phyloP scores from a whole-genome alignment of 139 green algal species.

The Edaphochlamys debaryana region DNA sequence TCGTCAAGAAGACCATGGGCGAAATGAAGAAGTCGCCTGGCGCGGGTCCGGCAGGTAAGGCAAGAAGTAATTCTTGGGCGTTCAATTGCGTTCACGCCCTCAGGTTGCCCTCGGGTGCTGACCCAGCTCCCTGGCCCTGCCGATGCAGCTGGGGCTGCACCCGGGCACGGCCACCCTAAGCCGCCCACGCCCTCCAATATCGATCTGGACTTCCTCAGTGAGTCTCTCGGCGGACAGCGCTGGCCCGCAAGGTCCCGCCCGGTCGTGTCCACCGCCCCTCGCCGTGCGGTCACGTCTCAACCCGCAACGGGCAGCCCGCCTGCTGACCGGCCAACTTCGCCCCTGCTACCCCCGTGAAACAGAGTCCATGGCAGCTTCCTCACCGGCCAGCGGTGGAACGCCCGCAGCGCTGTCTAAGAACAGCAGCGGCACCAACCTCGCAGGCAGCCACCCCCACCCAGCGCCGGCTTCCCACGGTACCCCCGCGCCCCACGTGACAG shows the following conservation, averaged over 20 bases:
- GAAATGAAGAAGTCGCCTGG: conserved; percentile 45
- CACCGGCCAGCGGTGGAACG: background rate
- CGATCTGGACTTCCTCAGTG: conserved; percentile 9
- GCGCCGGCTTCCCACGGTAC: no score
- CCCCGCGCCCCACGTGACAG: no score
- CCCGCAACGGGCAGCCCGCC: no score
- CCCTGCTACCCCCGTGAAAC: background rate
- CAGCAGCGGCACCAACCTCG: conserved; percentile 2
- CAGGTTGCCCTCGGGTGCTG: background rate
- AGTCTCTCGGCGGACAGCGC: background rate
- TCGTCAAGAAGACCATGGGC: conserved; percentile 56
- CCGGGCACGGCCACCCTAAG: no score
- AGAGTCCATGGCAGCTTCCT: background rate
- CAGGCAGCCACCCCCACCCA: background rate
- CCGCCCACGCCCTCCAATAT: no score
- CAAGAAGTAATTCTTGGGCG: no score
- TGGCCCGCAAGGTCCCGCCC: no score
- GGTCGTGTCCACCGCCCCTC: no score
- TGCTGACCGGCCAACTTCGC: no score
- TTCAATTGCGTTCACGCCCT: no score
- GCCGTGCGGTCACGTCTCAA: no score
- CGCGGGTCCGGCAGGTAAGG: background rate
- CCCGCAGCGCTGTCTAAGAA: background rate
- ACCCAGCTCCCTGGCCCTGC: background rate
- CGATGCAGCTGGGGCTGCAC: no score